Percentiles rank a stretch among this genome's conserved stretches.
Evolutionary conservation across 208 protist genomes (phyloP).

Genomic region (Trichomonas vaginalis): DNA sequence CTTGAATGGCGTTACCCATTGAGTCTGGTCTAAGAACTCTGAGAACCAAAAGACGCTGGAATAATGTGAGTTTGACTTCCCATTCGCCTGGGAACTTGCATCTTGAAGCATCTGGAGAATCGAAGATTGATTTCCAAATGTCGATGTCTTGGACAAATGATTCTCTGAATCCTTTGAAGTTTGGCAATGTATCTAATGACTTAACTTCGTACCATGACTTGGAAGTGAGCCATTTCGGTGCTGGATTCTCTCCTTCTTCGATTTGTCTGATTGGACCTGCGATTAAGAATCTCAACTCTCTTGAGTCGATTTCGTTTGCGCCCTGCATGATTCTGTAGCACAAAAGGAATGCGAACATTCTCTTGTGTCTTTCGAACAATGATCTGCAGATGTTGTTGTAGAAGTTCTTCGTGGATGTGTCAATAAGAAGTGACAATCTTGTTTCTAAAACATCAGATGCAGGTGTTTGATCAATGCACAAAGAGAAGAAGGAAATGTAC

Average conservation of each 20-base stretch:
- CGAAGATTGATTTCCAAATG: conserved; percentile 56
- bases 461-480: conserved; percentile 41
- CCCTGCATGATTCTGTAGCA: conserved; percentile 58
- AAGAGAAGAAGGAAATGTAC: conserved; percentile 73
- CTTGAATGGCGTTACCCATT: conserved; percentile 72
- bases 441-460: conserved; percentile 41
- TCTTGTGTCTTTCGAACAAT: conserved; percentile 89
- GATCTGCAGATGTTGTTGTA: conserved; percentile 87
- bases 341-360: conserved; percentile 85
- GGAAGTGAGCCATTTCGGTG: conserved; percentile 67
- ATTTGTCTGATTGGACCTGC: conserved; percentile 30
- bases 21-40: conserved; percentile 83
- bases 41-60: conserved; percentile 81
- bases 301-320: conserved; percentile 40
- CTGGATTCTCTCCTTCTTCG: conserved; percentile 45
- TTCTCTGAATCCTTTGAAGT: conserved; percentile 62
- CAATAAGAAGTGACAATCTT: conserved; percentile 59
- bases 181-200: conserved; percentile 57
- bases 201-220: conserved; percentile 70
- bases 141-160: conserved; percentile 52
- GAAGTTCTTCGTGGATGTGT: conserved; percentile 80
- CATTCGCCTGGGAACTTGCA: conserved; percentile 57
- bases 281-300: conserved; percentile 41
- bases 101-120: conserved; percentile 60
- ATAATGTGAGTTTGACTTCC: conserved; percentile 54